Evolutionary conservation across 257 asterid species (phyloP).

Genomic region (Plantago ovata): DNA sequence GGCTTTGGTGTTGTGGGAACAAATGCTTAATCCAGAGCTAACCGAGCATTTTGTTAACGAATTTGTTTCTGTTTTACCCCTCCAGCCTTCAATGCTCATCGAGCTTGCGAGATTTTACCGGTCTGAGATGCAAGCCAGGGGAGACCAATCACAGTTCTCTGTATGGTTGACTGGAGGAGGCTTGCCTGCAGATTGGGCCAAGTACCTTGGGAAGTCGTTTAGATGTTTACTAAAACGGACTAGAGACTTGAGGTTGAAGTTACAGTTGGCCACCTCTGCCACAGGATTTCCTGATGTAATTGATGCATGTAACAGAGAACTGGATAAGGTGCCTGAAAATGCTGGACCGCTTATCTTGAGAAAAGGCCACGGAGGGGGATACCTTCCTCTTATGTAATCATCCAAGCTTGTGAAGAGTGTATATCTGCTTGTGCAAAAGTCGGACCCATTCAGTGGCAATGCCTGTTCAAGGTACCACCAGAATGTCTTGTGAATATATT

Average conservation of each 20-base stretch:
- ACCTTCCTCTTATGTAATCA: slow-evolving; percentile 86
- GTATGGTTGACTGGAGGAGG: slow-evolving; percentile 97
- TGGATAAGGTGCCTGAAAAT: slow-evolving; percentile 92
- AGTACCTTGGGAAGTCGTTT: slow-evolving; percentile 77
- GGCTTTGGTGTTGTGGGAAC: slow-evolving; percentile 98
- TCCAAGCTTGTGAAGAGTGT: background rate
- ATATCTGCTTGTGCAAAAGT: slow-evolving; percentile 7
- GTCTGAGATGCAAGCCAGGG: slow-evolving; percentile 90
- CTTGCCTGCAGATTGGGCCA: slow-evolving; percentile 86
- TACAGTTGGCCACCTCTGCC: slow-evolving; percentile 71
- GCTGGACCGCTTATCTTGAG: slow-evolving; percentile 97
- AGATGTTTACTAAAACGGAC: slow-evolving; percentile 85
- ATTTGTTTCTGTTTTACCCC: slow-evolving; percentile 88
- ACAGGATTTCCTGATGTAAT: slow-evolving; percentile 77
- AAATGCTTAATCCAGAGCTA: slow-evolving; percentile 91
- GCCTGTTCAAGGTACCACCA: slow-evolving; percentile 2
- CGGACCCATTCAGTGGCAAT: slow-evolving; percentile 1
- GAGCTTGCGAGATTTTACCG: slow-evolving; percentile 89
- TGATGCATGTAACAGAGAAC: slow-evolving; percentile 50
- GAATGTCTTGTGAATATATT: slow-evolving; percentile 14
- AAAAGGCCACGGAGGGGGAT: slow-evolving; percentile 97
- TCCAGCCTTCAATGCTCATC: slow-evolving; percentile 88
- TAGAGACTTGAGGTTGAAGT: slow-evolving; percentile 61
- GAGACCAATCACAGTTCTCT: slow-evolving; percentile 91
- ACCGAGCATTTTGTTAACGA: slow-evolving; percentile 88